Base-by-base conservation (phyloP, 2,329 filamentous ascomycete genomes). In the Xylaria sp. region DNA sequence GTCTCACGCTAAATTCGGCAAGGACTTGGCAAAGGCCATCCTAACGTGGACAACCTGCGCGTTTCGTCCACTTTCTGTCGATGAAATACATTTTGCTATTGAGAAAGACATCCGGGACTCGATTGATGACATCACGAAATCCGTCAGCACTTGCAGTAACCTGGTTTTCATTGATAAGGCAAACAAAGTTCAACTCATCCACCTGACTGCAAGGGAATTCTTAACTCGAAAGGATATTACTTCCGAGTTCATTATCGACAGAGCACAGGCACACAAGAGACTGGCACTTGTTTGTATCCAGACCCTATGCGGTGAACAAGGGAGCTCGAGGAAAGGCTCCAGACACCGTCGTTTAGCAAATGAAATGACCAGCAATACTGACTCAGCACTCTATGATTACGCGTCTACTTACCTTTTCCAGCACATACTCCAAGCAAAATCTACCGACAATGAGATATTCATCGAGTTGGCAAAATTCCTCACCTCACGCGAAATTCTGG, bases 161-260 rank as follows among this genome's bases (percentile, higher is more conserved):
- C 53, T 75, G 0, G 54, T 75, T 2, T 71, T 70, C 43, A 61
- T 75, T 9, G 70, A 74, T 31, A 31, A 54, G 8, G 54, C 67
- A 1, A 47, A 55, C 1, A 69, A 62, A 10, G 62, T 74, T 1
- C 72, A 71, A 8, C 68, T 74, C 2, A 40, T 73, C 0, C 74
- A 75, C 47, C 40, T 63, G 10, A 76, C 73, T 1, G 72, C 70
- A 3, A 56, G 67, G 11, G 73, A 75, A 4, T 75, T 70, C 29
- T 49, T 76, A 1, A 70, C 63, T 0, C 53, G 46, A 3, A 35
- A 59, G 2, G 37, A 43, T 0, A 17, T 58, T 1, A 17, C 48
- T 0, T 71, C 71, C 0, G 71, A 71, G 4, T 74, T 74, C 52
- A 59, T 51, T 1, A 51, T 75, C 13, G 55, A 68, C 15, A 67